Conservation (phyloP, 2,329 filamentous ascomycete species). For the Biscogniauxia sp. region DNA sequence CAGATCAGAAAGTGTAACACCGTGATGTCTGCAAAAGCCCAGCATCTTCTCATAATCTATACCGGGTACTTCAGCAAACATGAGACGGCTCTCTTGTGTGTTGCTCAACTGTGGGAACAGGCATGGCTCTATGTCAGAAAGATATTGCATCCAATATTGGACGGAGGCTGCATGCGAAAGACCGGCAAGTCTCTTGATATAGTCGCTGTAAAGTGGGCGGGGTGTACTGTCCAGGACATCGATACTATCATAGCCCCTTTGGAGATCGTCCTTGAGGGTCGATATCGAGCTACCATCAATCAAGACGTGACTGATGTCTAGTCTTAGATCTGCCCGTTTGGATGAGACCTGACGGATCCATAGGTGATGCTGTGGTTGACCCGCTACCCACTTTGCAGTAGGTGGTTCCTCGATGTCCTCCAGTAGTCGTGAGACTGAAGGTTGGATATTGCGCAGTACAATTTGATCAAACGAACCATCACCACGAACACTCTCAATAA, state of each 20-base stretch:
- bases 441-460: not conserved
- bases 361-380: not conserved
- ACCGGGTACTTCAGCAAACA: not conserved
- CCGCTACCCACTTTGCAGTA: not conserved
- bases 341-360: not conserved
- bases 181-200: not conserved
- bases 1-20: not conserved
- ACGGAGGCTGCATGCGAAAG: not conserved
- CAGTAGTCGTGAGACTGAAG: not conserved
- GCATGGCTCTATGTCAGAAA: not conserved
- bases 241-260: not conserved
- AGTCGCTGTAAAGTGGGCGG: not conserved
- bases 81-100: not conserved
- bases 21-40: not conserved
- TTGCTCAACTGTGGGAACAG: not conserved
- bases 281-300: conserved; percentile 3
- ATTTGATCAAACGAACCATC: conserved; percentile 1
- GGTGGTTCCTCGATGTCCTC: not conserved
- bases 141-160: not conserved
- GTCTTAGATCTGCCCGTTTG: not conserved
- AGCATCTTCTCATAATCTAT: not conserved
- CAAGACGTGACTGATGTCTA: conserved; percentile 4
- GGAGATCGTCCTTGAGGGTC: not conserved
- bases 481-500: not conserved
- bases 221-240: not conserved